phyloP scores from a whole-genome alignment of 2,329 filamentous ascomycete species.

The Botryotinia convoluta region DNA sequence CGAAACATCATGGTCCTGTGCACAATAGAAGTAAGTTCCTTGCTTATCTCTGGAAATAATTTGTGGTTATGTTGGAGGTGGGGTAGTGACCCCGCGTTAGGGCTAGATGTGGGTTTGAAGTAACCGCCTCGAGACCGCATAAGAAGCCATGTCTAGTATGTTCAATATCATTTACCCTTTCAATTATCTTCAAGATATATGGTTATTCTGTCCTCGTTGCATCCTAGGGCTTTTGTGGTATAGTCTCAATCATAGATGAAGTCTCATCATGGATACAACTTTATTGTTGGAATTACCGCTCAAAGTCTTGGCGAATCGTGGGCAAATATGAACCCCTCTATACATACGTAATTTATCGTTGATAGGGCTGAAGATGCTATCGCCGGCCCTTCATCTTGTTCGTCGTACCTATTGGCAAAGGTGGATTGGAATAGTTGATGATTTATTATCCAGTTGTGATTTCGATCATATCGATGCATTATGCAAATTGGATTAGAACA shows the following conservation, averaged over 20 bases:
- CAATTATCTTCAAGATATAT: background rate
- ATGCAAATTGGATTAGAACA: background rate
- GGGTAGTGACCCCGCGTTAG: constrained; percentile 15
- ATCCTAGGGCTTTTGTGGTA: background rate
- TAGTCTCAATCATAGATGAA: background rate
- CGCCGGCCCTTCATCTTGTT: background rate
- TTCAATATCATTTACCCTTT: background rate
- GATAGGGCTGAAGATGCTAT: background rate
- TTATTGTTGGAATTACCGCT: background rate
- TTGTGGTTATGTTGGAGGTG: constrained; percentile 1
- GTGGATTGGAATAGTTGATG: background rate
- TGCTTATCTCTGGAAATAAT: background rate
- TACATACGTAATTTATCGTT: background rate
- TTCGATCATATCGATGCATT: background rate
- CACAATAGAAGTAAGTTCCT: background rate
- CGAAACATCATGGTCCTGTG: background rate
- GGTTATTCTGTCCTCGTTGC: background rate
- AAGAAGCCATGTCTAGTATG: background rate
- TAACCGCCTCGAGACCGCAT: background rate
- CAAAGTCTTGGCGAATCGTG: background rate
- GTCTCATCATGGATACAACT: background rate
- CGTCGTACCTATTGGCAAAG: background rate
- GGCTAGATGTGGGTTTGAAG: constrained; percentile 3
- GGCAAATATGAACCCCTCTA: background rate
- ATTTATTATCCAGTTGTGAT: background rate